Percentiles rank a stretch among this genome's conserved stretches.
Conservation (phyloP, 2,329 filamentous ascomycete species). For the Colletotrichum sp. region DNA sequence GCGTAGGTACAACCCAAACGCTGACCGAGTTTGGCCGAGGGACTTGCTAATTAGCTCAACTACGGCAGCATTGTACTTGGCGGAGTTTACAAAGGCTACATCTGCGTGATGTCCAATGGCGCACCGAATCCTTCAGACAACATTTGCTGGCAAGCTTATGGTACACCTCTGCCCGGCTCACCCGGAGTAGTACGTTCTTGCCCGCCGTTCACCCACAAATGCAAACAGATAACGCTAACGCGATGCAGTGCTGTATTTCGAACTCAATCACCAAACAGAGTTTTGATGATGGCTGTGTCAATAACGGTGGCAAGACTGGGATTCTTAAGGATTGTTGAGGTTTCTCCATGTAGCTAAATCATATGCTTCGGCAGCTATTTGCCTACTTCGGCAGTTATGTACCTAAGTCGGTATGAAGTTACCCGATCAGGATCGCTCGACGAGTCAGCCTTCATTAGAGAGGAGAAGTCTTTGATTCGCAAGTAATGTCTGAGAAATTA, state of each 20-base stretch:
- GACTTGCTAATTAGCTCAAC: background rate
- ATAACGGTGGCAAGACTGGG: background rate
- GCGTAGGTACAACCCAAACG: background rate
- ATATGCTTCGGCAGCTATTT: background rate
- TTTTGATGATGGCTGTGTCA: background rate
- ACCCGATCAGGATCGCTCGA: background rate
- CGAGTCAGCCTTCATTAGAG: background rate
- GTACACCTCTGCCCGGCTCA: background rate
- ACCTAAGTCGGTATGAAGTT: background rate
- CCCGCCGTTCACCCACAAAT: background rate
- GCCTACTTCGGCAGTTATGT: background rate
- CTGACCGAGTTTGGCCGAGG: background rate
- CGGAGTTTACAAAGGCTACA: background rate
- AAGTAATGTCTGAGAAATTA: background rate
- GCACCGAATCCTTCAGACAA: background rate
- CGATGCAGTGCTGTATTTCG: background rate
- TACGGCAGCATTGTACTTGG: background rate
- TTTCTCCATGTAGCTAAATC: background rate
- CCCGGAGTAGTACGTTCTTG: background rate
- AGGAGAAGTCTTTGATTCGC: background rate
- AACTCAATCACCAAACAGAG: background rate
- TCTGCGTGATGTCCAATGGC: background rate
- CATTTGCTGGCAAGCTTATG: background rate
- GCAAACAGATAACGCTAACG: background rate
- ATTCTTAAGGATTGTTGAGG: background rate